Evolutionary conservation across 495 filamentous ascomycete genomes (phyloP).

Genomic region (Aspergillus saccharolyticus): DNA sequence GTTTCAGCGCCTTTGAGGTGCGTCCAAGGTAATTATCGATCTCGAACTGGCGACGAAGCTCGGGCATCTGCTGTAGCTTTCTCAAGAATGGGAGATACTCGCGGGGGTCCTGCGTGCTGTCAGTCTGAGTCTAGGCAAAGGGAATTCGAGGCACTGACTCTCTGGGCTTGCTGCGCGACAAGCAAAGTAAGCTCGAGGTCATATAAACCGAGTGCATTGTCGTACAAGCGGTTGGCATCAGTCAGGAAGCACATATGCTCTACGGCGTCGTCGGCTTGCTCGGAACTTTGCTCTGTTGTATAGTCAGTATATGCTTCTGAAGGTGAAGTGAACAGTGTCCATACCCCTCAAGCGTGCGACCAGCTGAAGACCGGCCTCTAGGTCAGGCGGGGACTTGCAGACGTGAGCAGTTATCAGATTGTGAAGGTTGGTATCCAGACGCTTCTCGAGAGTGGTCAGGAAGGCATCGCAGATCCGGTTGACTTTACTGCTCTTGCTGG

Average conservation of each 20-base stretch:
- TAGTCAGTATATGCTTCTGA: constrained; percentile 15
- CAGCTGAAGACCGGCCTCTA: constrained; percentile 77
- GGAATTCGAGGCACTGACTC: constrained; percentile 35
- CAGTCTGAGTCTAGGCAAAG: background rate
- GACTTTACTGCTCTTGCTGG: constrained; percentile 56
- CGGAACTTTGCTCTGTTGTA: constrained; percentile 48
- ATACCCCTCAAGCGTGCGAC: constrained; percentile 66
- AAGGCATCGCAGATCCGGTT: constrained; percentile 89
- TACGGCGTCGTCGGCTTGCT: constrained; percentile 75
- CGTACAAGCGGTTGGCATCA: constrained; percentile 89
- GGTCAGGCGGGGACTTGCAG: constrained; percentile 84
- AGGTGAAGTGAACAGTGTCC: constrained; percentile 7
- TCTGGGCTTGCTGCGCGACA: constrained; percentile 92
- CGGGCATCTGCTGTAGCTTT: constrained; percentile 67
- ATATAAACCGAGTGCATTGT: constrained; percentile 84
- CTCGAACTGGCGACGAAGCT: constrained; percentile 64
- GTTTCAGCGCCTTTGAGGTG: constrained; percentile 66
- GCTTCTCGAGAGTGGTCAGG: constrained; percentile 57
- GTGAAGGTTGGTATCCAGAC: constrained; percentile 68
- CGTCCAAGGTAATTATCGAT: constrained; percentile 85
- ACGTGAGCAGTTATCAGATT: constrained; percentile 93
- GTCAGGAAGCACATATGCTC: constrained; percentile 96
- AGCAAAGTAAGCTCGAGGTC: constrained; percentile 83
- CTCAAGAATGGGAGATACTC: constrained; percentile 96
- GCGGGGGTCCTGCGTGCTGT: constrained; percentile 60